Evolutionary conservation across 179 eudicot genomes (phyloP).

Genomic region (Camellia oleifera): DNA sequence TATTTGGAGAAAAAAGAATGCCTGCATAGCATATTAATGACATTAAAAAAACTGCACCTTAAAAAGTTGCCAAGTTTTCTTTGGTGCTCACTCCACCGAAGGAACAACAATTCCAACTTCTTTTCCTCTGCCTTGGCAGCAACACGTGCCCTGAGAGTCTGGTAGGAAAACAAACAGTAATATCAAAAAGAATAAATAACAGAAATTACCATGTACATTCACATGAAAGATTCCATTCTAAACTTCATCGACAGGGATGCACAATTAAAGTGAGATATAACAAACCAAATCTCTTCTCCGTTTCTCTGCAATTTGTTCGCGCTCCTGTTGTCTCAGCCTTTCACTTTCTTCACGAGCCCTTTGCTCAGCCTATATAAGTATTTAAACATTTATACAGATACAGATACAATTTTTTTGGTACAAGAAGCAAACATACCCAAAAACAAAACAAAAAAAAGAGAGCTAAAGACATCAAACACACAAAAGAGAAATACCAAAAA

Average conservation of each 20-base stretch:
- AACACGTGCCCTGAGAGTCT: slow-evolving; percentile 85
- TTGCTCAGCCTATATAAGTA: slow-evolving; percentile 65
- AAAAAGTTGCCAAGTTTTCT: slow-evolving; percentile 84
- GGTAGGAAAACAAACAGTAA: slow-evolving; percentile 14
- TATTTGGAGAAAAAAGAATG: neutral
- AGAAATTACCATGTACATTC: neutral
- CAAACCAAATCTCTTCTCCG: slow-evolving; percentile 85
- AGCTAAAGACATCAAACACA: neutral
- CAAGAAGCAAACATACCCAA: neutral
- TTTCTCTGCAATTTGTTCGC: slow-evolving; percentile 87
- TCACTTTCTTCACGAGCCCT: slow-evolving; percentile 96
- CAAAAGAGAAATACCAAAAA: neutral
- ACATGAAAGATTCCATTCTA: neutral
- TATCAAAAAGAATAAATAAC: slow-evolving; percentile 1
- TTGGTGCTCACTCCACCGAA: slow-evolving; percentile 97
- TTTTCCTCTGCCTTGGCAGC: slow-evolving; percentile 96
- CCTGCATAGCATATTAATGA: neutral
- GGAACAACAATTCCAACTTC: slow-evolving; percentile 87
- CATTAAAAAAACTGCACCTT: slow-evolving; percentile 47
- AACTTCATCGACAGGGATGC: neutral
- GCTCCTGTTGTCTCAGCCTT: slow-evolving; percentile 86
- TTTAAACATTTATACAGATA: neutral
- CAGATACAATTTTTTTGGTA: neutral
- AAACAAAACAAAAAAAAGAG: neutral
- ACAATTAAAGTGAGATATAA: neutral